A percentile compares a stretch with the other conserved stretches of the same genome.
These are phyloP conservation scores for Atkinsonella hypoxylon DNA, from an alignment of 2,329 filamentous ascomycete species.

Conservation along the genomic window DNA sequence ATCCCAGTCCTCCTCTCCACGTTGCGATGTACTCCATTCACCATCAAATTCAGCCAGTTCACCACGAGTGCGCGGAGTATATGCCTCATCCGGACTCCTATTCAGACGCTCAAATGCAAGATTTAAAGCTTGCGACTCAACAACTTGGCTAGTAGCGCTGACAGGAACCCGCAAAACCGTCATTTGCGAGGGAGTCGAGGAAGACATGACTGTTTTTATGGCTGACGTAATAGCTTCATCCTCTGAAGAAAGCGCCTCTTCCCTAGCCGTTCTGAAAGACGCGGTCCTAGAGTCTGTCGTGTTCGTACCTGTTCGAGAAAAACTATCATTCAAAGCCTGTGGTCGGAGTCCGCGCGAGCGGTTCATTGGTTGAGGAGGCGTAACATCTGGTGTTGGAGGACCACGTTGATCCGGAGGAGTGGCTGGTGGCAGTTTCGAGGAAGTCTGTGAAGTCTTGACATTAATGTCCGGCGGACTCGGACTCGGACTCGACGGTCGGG, in stretches of 20 bases:
- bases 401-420: conserved; percentile 56
- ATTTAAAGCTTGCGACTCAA: conserved; percentile 24
- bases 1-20: conserved; percentile 44
- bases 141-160: conserved; percentile 7
- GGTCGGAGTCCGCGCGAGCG: conserved; percentile 35
- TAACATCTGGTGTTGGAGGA: conserved; percentile 64
- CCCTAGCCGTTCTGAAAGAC: conserved; percentile 61
- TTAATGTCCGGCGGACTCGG: conserved; percentile 26
- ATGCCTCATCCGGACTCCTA: conserved; percentile 26
- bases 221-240: conserved; percentile 39
- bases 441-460: conserved; percentile 26
- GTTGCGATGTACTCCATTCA: conserved; percentile 38
- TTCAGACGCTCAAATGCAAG: conserved; percentile 31
- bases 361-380: conserved; percentile 46
- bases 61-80: conserved; percentile 30
- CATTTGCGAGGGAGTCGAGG: conserved; percentile 30
- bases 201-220: conserved; percentile 26
- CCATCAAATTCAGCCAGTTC: conserved; percentile 47
- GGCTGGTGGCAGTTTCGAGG: conserved; percentile 30
- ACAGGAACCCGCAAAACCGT: conserved; percentile 29
- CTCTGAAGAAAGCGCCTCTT: conserved; percentile 51
- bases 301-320: conserved; percentile 41
- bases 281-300: conserved; percentile 51
- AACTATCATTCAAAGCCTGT: conserved; percentile 33
- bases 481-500: conserved; percentile 29